Evolutionary conservation across 768 basidiomycete species (phyloP).

Genomic region (Inosperma sp.): DNA sequence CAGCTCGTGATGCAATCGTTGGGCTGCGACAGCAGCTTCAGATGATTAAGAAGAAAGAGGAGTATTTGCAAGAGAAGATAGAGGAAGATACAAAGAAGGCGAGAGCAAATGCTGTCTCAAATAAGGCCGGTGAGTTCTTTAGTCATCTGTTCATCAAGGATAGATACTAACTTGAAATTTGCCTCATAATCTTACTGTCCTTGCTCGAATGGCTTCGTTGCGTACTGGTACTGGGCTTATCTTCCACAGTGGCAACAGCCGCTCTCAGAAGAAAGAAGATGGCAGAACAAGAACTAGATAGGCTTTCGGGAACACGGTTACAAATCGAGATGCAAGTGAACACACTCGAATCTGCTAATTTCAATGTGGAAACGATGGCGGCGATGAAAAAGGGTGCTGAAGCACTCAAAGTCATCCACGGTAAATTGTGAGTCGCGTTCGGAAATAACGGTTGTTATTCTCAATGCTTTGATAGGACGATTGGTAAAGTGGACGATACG

Average conservation of each 20-base stretch:
- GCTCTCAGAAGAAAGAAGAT: conserved; percentile 93
- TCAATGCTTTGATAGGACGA: conserved; percentile 45
- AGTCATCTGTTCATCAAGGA: too few species aligned
- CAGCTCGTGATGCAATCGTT: conserved; percentile 91
- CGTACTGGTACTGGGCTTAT: neutral
- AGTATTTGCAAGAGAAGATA: conserved; percentile 92
- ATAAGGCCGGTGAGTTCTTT: conserved; percentile 89
- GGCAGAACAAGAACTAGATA: conserved; percentile 80
- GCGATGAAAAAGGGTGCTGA: conserved; percentile 96
- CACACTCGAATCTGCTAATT: conserved; percentile 94
- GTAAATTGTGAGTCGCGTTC: conserved; percentile 65
- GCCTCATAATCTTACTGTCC: neutral
- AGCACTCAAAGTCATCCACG: conserved; percentile 86
- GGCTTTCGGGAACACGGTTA: conserved; percentile 76
- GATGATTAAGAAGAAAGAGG: conserved; percentile 99
- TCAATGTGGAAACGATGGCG: conserved; percentile 95
- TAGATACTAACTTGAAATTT: neutral
- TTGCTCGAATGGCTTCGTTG: neutral
- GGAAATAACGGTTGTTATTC: neutral
- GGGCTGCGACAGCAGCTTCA: conserved; percentile 87
- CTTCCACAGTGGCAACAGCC: conserved; percentile 67
- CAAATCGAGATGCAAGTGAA: conserved; percentile 97
- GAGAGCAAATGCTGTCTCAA: conserved; percentile 85
- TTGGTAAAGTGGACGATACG: conserved; percentile 84
- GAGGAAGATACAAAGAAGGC: conserved; percentile 93